Conservation (phyloP, 208 protist genomes). For the Leishmania tropica region DNA sequence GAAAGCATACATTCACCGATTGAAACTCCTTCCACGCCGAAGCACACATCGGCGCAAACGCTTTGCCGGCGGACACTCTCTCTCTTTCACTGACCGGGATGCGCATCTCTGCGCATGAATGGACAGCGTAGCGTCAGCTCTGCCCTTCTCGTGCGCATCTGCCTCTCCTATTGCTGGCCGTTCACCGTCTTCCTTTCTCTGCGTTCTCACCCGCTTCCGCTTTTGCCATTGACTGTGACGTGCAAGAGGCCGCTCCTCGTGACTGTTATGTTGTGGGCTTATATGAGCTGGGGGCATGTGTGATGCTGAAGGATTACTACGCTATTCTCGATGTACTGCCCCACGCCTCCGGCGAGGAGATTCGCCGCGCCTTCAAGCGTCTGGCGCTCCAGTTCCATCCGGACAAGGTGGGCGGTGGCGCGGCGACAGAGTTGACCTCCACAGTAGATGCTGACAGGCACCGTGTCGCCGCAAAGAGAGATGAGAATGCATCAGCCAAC, state of each 20-base stretch:
- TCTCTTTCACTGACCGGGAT: background rate
- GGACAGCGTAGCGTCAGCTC: background rate
- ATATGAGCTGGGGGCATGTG: background rate
- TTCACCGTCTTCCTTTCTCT: background rate
- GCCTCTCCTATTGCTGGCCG: background rate
- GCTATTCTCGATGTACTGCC: slow-evolving; percentile 56
- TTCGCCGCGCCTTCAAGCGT: slow-evolving; percentile 65
- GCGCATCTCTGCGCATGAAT: background rate
- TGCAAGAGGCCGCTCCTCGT: background rate
- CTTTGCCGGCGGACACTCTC: background rate
- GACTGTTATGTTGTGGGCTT: background rate
- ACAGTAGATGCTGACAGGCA: background rate
- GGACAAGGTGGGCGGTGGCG: slow-evolving; percentile 33
- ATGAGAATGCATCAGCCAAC: background rate
- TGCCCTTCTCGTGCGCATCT: background rate
- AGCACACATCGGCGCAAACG: background rate
- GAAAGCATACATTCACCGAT: background rate
- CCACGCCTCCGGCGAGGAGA: slow-evolving; percentile 60
- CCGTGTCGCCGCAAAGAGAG: background rate
- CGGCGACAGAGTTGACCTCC: background rate
- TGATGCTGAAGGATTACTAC: slow-evolving; percentile 92
- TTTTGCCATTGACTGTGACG: background rate
- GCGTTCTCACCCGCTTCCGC: background rate
- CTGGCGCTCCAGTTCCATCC: slow-evolving; percentile 81
- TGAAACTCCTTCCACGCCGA: background rate